Conservation (phyloP, 768 basidiomycete genomes). For the Filobasidium floriforme region DNA sequence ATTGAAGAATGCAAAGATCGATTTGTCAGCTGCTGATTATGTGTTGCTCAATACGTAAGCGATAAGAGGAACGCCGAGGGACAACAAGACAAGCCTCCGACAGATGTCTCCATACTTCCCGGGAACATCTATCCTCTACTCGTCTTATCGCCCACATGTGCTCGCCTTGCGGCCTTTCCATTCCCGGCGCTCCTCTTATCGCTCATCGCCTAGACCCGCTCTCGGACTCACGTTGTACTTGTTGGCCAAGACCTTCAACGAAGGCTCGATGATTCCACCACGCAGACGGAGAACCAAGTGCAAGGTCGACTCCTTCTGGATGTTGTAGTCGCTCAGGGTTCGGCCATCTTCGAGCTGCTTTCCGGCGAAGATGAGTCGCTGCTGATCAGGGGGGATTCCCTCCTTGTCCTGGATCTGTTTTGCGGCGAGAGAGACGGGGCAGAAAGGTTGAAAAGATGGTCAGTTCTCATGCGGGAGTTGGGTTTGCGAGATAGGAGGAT, state of each 20-base stretch:
- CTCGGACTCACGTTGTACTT: constrained; percentile 68
- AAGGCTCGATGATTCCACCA: constrained; percentile 98
- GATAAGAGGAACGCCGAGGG: not conserved
- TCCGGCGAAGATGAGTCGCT: constrained; percentile 52
- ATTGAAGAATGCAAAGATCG: not conserved
- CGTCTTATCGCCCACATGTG: too few species aligned
- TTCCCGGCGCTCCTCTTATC: not conserved
- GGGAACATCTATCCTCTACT: too few species aligned
- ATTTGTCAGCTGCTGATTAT: not conserved
- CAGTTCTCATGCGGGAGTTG: too few species aligned
- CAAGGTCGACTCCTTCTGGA: constrained; percentile 72
- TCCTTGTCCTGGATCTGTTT: constrained; percentile 47
- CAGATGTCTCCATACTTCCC: too few species aligned
- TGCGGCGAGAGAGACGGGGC: not conserved
- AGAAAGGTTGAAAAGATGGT: not conserved
- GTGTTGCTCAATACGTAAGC: not conserved
- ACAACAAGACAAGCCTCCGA: not conserved
- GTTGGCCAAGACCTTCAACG: constrained; percentile 89
- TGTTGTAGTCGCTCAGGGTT: constrained; percentile 47
- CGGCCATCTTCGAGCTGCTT: constrained; percentile 51
- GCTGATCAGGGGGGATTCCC: constrained; percentile 48
- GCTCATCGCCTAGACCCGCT: too few species aligned
- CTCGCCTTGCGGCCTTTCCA: too few species aligned
- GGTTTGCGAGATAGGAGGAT: too few species aligned
- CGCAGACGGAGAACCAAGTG: constrained; percentile 95